Evolutionary conservation across 495 filamentous ascomycete genomes (phyloP).

Genomic region (Opeltia flavorubescens): DNA sequence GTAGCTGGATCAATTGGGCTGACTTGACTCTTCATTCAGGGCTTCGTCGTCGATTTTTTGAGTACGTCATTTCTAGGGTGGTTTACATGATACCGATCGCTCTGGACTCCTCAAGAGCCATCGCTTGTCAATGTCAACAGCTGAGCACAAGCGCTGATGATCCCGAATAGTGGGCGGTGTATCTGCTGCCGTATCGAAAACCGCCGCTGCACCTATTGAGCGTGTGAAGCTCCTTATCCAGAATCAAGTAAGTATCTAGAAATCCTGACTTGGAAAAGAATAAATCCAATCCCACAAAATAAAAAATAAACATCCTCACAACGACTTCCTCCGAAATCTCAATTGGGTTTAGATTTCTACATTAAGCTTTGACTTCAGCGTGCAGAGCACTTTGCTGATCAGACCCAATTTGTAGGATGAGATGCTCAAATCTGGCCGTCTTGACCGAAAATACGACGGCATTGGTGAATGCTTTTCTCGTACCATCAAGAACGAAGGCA

Average conservation of each 20-base stretch:
- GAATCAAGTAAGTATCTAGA: slow-evolving; percentile 72
- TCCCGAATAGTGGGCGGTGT: slow-evolving; percentile 83
- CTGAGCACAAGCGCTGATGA: neutral
- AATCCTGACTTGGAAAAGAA: neutral
- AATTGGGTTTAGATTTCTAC: neutral
- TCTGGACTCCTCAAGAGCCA: neutral
- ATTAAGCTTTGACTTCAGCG: neutral
- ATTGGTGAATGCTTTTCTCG: slow-evolving; percentile 89
- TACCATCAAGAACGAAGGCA: slow-evolving; percentile 66
- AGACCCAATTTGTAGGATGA: slow-evolving; percentile 57
- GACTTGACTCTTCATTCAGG: slow-evolving; percentile 28
- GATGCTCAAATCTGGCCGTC: slow-evolving; percentile 97
- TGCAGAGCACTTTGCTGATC: neutral
- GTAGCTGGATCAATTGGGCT: slow-evolving; percentile 14
- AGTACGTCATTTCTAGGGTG: slow-evolving; percentile 51
- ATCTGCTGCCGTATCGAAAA: slow-evolving; percentile 99
- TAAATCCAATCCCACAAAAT: too few relatives aligned
- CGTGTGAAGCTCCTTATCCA: slow-evolving; percentile 99
- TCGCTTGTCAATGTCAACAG: too few relatives aligned
- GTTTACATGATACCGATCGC: neutral
- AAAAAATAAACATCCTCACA: too few relatives aligned
- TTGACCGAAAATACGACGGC: slow-evolving; percentile 91
- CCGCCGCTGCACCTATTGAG: slow-evolving; percentile 98
- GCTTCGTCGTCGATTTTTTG: slow-evolving; percentile 83
- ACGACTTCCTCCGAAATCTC: too few relatives aligned